Evolutionary conservation across 306 rosid genomes (phyloP).

Genomic region (Cicer pinnatifidum): DNA sequence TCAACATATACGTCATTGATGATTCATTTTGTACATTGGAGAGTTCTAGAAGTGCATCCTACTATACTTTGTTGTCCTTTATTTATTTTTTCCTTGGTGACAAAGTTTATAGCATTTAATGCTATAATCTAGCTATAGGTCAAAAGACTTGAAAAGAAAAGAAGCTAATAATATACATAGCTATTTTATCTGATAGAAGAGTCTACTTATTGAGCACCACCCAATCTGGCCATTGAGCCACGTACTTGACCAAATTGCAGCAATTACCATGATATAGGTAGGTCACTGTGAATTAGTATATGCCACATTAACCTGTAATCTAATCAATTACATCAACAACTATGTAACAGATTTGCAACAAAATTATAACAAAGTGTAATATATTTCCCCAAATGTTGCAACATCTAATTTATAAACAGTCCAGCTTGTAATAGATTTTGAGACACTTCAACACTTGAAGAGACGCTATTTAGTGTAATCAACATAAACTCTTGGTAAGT

Average conservation of each 20-base stretch:
- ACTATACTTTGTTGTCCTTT: conserved; percentile 40
- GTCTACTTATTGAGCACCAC: conserved; percentile 78
- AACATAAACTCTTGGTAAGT: too few species aligned
- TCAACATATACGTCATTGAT: conserved; percentile 53
- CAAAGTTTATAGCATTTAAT: conserved; percentile 42
- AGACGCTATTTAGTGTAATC: too few species aligned
- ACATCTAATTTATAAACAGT: too few species aligned
- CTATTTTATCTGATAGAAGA: conserved; percentile 47
- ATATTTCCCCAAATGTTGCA: too few species aligned
- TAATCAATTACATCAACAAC: too few species aligned
- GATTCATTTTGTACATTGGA: conserved; percentile 44
- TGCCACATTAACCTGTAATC: too few species aligned
- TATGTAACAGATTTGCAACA: too few species aligned
- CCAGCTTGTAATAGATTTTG: too few species aligned
- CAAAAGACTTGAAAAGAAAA: conserved; percentile 39
- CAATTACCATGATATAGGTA: conserved; percentile 57
- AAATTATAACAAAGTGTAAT: too few species aligned
- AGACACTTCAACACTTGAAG: too few species aligned
- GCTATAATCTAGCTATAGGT: conserved; percentile 49
- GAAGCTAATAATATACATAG: conserved; percentile 20
- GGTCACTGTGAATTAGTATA: conserved; percentile 64
- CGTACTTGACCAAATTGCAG: conserved; percentile 62
- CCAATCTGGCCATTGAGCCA: conserved; percentile 91
- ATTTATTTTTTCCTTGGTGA: neutral
- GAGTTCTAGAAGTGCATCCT: conserved; percentile 53